A percentile compares a stretch with the other conserved stretches of the same genome.
Evolutionary conservation across 2,329 filamentous ascomycete genomes (phyloP).

Genomic region (Colletotrichum cereale): DNA sequence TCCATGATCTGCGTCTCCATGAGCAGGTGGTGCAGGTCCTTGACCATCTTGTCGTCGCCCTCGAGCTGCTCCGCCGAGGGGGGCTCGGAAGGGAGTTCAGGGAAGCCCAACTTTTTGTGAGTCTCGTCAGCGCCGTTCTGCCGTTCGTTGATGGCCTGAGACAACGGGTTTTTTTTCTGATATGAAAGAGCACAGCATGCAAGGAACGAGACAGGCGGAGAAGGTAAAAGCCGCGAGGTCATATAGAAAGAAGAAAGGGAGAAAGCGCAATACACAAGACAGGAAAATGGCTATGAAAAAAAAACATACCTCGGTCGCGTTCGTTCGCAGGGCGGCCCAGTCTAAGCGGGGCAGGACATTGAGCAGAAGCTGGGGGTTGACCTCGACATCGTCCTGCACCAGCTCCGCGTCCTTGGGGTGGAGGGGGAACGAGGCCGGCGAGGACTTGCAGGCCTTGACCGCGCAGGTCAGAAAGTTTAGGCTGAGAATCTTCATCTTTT

Average conservation of each 20-base stretch:
- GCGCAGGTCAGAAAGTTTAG: slow-evolving; percentile 98
- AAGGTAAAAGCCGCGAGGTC: background rate
- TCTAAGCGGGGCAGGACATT: slow-evolving; percentile 91
- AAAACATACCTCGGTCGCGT: slow-evolving; percentile 79
- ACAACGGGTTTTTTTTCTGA: background rate
- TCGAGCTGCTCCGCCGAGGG: slow-evolving; percentile 73
- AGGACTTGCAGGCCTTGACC: slow-evolving; percentile 92
- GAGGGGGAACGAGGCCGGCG: slow-evolving; percentile 84
- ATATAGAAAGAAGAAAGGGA: background rate
- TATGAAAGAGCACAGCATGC: background rate
- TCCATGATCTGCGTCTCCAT: slow-evolving; percentile 91
- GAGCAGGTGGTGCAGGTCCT: slow-evolving; percentile 83
- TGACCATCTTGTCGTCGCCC: slow-evolving; percentile 76
- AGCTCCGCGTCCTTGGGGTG: slow-evolving; percentile 94
- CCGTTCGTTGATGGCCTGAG: background rate
- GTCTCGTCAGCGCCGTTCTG: slow-evolving; percentile 17
- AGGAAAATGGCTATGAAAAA: background rate
- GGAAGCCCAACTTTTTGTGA: slow-evolving; percentile 78
- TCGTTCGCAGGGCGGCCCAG: slow-evolving; percentile 83
- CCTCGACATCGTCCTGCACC: slow-evolving; percentile 83
- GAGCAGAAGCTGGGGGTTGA: slow-evolving; percentile 83
- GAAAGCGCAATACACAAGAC: background rate
- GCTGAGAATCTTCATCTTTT: slow-evolving; percentile 89
- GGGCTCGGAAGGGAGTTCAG: slow-evolving; percentile 74
- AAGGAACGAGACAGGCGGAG: background rate